Evolutionary conservation across 139 green algal genomes (phyloP).

Genomic region (Coelastrella sp.): DNA sequence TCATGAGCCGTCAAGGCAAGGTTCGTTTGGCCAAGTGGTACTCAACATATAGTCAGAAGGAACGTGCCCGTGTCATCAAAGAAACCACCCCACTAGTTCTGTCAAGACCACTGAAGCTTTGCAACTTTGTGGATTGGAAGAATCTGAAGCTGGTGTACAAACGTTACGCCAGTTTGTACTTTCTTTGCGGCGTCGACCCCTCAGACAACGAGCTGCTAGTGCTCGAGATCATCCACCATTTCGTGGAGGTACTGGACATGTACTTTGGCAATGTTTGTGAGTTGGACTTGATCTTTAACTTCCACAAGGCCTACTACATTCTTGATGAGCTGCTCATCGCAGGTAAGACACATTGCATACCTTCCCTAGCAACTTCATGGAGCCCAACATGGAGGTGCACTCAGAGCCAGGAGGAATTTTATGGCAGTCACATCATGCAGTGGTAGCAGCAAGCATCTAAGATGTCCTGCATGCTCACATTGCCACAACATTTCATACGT

Average conservation of each 20-base stretch:
- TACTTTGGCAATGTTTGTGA: constrained; percentile 99
- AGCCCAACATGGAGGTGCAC: too few relatives aligned
- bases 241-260: constrained; percentile 85
- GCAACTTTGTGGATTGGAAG: constrained; percentile 98
- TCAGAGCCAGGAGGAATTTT: too few relatives aligned
- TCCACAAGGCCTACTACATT: constrained; percentile 99
- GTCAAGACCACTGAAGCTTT: constrained; percentile 86
- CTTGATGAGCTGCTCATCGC: constrained; percentile 97
- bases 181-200: constrained; percentile 87
- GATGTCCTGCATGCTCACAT: too few relatives aligned
- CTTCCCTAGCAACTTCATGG: too few relatives aligned
- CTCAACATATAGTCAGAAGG: constrained; percentile 92
- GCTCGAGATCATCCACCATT: constrained; percentile 97
- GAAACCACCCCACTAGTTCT: constrained; percentile 91
- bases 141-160: constrained; percentile 91
- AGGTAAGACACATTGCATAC: too few relatives aligned
- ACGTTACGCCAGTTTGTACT: constrained; percentile 98
- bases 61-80: constrained; percentile 84
- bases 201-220: constrained; percentile 65
- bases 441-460: too few relatives aligned
- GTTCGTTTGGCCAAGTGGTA: constrained; percentile 98
- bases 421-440: too few relatives aligned
- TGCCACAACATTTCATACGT: too few relatives aligned
- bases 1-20: constrained; percentile 97
- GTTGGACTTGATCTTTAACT: constrained; percentile 99